Conservation (phyloP, 345 rosid species). For the Corchorus capsularis region DNA sequence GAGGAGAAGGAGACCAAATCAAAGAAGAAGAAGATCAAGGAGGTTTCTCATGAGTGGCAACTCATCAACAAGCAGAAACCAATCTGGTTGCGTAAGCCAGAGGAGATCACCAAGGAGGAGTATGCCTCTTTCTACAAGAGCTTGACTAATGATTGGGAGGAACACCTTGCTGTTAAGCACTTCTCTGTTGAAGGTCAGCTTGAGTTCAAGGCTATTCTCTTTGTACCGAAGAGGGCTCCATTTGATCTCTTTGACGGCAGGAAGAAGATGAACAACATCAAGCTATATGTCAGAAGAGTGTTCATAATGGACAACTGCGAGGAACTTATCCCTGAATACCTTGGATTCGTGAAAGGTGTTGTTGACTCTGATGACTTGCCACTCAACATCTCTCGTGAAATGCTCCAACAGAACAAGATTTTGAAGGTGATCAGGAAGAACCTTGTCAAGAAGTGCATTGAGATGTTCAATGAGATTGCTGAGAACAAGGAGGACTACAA, state of each 20-base stretch:
- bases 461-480: constrained; percentile 86
- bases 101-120: constrained; percentile 85
- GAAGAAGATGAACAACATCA: constrained; percentile 87
- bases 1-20: constrained; percentile 73
- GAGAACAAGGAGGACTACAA: constrained; percentile 89
- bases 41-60: constrained; percentile 87
- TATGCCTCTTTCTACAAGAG: constrained; percentile 90
- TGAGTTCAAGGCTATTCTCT: constrained; percentile 82
- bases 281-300: constrained; percentile 81
- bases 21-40: constrained; percentile 89
- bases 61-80: constrained; percentile 90
- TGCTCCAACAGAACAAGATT: constrained; percentile 91
- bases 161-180: constrained; percentile 81
- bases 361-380: constrained; percentile 94
- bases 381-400: constrained; percentile 91
- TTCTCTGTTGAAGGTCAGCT: constrained; percentile 96
- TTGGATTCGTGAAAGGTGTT: constrained; percentile 82
- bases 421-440: constrained; percentile 92
- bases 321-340: constrained; percentile 81
- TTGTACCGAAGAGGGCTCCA: constrained; percentile 82
- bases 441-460: constrained; percentile 85
- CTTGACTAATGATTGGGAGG: constrained; percentile 89
- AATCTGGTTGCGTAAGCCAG: constrained; percentile 90
- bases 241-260: constrained; percentile 85
- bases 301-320: constrained; percentile 97